Base-by-base conservation (phyloP, 768 basidiomycete species). In the Leccinum imitatum region DNA sequence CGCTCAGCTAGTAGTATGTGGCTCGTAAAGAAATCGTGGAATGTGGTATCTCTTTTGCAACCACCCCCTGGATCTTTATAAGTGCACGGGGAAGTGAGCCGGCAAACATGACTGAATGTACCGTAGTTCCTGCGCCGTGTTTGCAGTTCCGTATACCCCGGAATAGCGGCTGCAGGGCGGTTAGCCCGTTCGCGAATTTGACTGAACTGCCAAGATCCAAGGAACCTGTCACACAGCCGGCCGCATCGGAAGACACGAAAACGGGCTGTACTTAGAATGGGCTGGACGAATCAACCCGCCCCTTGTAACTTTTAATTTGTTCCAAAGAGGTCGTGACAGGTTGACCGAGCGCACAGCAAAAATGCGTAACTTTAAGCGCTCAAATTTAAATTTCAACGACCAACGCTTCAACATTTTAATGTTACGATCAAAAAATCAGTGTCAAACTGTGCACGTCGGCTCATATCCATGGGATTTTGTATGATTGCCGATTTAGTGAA, bases 401-500 rank as follows among this genome's bases (percentile, higher is more conserved):
- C 6, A n/a, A n/a, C 41, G n/a, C 41, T 44, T 15, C n/a, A 15
- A 1, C n/a, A 15, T 9, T 9, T 15, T 1, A 33, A 44, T 2
- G 41, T 30, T 21, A 35, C 4, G 58, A 30, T 13, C 57, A 59
- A n/a, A n/a, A 30, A 59, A 39, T 31, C 35, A 6, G 35, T 59
- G 58, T 33, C 17, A 33, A 30, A 31, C 52, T 9, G 53, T 63
- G 53, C 54, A 13, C 3, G 14, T 21, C 11, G n/a, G 33, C 31
- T 21, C 14, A n/a, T 14, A 7, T 35, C 11, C 13, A 21, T 48
- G 14, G 6, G 9, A 48, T 48, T 11, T 23, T 10, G 19, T 21
- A 48, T 14, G 47, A 23, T 23, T 48, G 6, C 17, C 4, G 15
- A 11, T 30, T 31, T n/a, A 6, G 17, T 4, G 31, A 25, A 50